Evolutionary conservation across 2,329 filamentous ascomycete species (phyloP), one percentile per base, ranked within the genome.

Genomic region (Diaporthe capsici): DNA sequence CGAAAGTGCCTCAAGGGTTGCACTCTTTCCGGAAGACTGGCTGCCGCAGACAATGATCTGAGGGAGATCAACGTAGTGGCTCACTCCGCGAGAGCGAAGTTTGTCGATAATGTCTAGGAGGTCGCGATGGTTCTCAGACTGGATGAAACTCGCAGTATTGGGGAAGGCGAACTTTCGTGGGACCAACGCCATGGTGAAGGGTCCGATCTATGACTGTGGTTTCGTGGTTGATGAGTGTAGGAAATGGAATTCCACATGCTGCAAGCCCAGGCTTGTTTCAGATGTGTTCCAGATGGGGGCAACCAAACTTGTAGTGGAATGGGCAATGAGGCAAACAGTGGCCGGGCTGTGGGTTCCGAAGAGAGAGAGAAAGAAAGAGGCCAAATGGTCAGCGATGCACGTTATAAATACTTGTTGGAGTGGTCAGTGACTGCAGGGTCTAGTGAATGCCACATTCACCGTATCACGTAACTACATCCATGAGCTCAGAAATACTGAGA

Each of bases 1-100:
- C 0, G 91, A 92, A 53, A 92, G 87, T 0, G 88, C 87, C 78
- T 92, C 88, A 0, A 92, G 84, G 0, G 90, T 88, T 0, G 88
- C 90, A 72, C 87, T 90, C 79, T 92, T 92, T 5, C 89, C 89
- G 15, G 86, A 87, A 0, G 87, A 89, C 78, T 90, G 88, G 75
- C 89, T 86, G 15, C 90, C 89, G 71, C 86, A 89, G 20, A 90
- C 88, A 22, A 90, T 85, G 73, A 83, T 82, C 71, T 83, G 80
- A 3, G 83, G 82, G 8, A 84, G 77, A 44, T 81, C 80, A 10
- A 84, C 77, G 71, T 81, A 83, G 15, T 80, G 80, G 61, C 79
- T 81, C 53, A 84, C 78, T 22, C 82, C 82, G 12, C 80, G 78
- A 7, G 80, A 79, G 17, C 82, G 80, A 6, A 84, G 80, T 5